phyloP scores from a whole-genome alignment of 2,329 filamentous ascomycete species.

The Pyrenophora seminiperda region DNA sequence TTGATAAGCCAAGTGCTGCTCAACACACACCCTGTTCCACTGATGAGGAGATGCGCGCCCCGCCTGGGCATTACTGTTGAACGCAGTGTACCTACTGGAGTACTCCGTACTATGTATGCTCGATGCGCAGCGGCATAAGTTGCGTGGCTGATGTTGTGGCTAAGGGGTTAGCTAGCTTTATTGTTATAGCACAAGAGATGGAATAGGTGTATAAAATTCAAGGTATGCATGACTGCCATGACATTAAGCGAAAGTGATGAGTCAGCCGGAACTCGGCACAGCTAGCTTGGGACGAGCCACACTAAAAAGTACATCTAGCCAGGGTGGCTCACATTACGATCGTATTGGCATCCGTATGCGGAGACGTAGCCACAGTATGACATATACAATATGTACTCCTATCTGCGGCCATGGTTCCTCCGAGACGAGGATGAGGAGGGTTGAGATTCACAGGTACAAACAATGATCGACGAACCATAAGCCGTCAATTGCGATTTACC shows the following conservation, averaged over 20 bases:
- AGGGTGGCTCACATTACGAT: constrained; percentile 6
- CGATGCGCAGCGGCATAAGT: not conserved
- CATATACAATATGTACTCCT: no score
- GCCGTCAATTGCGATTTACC: not conserved
- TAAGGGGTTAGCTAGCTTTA: not conserved
- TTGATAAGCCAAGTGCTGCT: constrained; percentile 5
- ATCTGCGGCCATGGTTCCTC: constrained; percentile 7
- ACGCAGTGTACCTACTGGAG: no score
- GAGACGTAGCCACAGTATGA: constrained; percentile 12
- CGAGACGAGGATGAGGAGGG: constrained; percentile 1
- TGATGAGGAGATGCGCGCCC: constrained; percentile 2
- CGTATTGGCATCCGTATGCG: constrained; percentile 5
- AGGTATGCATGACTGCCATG: not conserved
- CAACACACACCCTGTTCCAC: not conserved
- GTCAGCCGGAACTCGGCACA: constrained; percentile 16
- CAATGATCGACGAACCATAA: not conserved
- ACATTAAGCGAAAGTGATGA: constrained; percentile 4
- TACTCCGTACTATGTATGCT: no score
- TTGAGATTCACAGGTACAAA: not conserved
- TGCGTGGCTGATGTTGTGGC: constrained; percentile 17
- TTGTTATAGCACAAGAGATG: not conserved
- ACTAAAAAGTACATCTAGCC: constrained; percentile 3
- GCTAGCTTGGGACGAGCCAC: constrained; percentile 1
- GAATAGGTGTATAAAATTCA: not conserved
- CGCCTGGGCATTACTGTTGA: not conserved